Base-by-base conservation (phyloP, 106 monocot genomes). In the Dendrobium catenatum region DNA sequence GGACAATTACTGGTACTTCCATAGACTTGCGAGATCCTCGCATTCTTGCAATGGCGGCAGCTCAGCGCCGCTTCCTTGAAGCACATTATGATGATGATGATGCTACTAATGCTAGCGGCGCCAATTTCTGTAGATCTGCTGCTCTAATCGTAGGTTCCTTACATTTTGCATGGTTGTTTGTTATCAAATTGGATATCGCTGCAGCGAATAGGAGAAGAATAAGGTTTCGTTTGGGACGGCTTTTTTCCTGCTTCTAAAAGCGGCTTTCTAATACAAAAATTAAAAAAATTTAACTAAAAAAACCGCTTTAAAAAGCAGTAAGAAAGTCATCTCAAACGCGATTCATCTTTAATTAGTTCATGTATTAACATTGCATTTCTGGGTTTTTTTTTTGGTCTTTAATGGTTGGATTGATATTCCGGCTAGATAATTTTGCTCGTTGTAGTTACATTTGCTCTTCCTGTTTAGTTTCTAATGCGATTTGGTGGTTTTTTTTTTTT, bases 71-170 rank as follows among this genome's bases (percentile, higher is more conserved):
- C 81, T 85, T 95, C 72, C 89, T 95, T 76, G 95, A 95, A 85
- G 86, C 92, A 24, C 92, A 95, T 20, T 95, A 90, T 77, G 95
- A 95, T 83, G 95, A 92, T 89, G 83, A 89, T 75, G 83, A 89
- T 75, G 83, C 92, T 75, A 89, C 90, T 47, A 95, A 90, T 89
- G 86, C 89, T 72, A 92, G 90, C 76, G 90, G 90, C 85, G 90
- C 90, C 77, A 86, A 92, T 74, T 95, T 95, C 81, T 95, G 90
- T 81, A 92, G 92, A 18, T 95, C 92, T 58, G 90, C 82, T 72
- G 88, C 87, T 83, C 80, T 95, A 20, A 91, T 95, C 80, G 95
- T 95, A 84, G 87, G 92, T 70, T 55, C 19, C 58, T 6, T 48
- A 27, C 19, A 78, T 26, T 33, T 58, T 58, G 3, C 58, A 58